Base-by-base conservation (phyloP, 129 eudicot species). In the Pseudognaphalium luteoalbum region DNA sequence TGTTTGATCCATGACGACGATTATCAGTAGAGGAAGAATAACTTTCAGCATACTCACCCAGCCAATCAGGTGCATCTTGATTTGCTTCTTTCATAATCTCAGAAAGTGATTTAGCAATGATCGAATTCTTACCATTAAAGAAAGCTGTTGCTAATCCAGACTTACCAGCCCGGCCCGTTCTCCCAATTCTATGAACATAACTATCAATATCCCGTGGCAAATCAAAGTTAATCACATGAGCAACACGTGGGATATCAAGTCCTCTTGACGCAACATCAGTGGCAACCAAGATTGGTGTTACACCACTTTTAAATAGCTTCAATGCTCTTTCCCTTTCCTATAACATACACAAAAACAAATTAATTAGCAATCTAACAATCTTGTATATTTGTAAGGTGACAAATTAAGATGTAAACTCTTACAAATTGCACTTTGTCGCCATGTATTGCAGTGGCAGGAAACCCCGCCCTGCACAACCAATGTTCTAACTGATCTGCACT, bases 201-300 rank as follows among this genome's bases (percentile, higher is more conserved):
- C 90, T 87, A 22, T 86, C 89, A 8, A 90, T 84, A 82, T 83
- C 86, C 1, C 83, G 85, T 1, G 96, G 96, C 72, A 90, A 59
- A 75, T 90, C 96, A 54, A 60, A 90, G 62, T 90, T 88, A 61
- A 88, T 88, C 72, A 89, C 96, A 51, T 89, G 96, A 30, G 90
- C 87, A 25, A 89, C 90, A 6, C 81, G 51, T 3, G 96, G 96
- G 12, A 89, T 88, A 64, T 89, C 96, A 35, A 89, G 72, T 10
- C 96, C 96, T 70, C 96, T 70, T 66, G 96, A 84, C 8, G 96
- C 96, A 19, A 89, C 92, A 83, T 89, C 96, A 0, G 96, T 89
- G 1, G 96, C 96, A 4, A 89, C 96, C 85, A 89, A 72, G 14
- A 87, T 81, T 17, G 92, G 96, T 1, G 88, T 85, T 0, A 35